These are phyloP conservation scores for Alternaria sp. DNA, from an alignment of 2,329 filamentous ascomycete species.

Conservation along the genomic window DNA sequence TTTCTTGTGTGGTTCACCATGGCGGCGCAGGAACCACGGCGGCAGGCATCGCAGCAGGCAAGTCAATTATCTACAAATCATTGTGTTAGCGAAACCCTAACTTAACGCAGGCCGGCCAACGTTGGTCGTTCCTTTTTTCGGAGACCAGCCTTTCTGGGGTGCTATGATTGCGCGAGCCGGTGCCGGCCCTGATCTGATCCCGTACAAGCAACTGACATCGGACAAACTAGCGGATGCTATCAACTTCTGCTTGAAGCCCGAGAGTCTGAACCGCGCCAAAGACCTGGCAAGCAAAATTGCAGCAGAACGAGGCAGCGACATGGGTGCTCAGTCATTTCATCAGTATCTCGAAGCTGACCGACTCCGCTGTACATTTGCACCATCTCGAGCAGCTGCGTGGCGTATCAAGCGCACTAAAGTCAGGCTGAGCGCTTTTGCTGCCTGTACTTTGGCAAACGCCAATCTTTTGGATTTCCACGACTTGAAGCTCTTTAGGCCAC, in stretches of 20 bases:
- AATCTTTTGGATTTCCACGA: slow-evolving; percentile 27
- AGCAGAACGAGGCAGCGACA: slow-evolving; percentile 35
- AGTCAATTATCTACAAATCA: background rate
- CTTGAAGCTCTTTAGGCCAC: slow-evolving; percentile 29
- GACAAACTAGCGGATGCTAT: slow-evolving; percentile 59
- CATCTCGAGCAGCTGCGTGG: slow-evolving; percentile 37
- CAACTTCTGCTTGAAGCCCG: slow-evolving; percentile 54
- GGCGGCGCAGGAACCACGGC: slow-evolving; percentile 86
- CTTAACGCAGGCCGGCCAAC: slow-evolving; percentile 80
- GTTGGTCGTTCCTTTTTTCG: slow-evolving; percentile 80
- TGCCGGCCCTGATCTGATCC: slow-evolving; percentile 62
- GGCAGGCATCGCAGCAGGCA: slow-evolving; percentile 61
- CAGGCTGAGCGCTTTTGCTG: slow-evolving; percentile 37
- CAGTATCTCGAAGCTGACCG: slow-evolving; percentile 35
- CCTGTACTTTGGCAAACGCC: slow-evolving; percentile 31
- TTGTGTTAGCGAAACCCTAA: background rate
- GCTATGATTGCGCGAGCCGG: slow-evolving; percentile 60
- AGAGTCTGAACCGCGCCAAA: slow-evolving; percentile 32
- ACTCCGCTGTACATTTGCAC: slow-evolving; percentile 35
- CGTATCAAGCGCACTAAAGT: slow-evolving; percentile 33
- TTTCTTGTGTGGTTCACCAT: slow-evolving; percentile 82
- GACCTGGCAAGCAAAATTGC: slow-evolving; percentile 38
- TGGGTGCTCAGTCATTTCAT: slow-evolving; percentile 40
- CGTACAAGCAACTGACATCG: slow-evolving; percentile 50
- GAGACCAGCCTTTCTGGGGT: slow-evolving; percentile 64